A percentile compares a stretch with the other conserved stretches of the same genome.
phyloP scores from a whole-genome alignment of 768 basidiomycete species.

The Tricholoma flavovirens region DNA sequence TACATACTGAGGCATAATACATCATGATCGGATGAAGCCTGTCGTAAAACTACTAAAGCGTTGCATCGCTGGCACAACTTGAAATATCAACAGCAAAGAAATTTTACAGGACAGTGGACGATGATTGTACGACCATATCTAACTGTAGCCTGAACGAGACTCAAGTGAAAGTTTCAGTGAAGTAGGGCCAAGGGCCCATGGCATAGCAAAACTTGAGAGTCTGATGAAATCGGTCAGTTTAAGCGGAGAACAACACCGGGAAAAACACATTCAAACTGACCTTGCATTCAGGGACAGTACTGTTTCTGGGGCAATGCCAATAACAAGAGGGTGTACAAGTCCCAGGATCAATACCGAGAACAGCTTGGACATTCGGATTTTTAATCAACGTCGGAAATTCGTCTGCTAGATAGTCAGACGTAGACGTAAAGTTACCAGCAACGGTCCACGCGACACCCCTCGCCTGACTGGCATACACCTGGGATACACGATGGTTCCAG shows the following conservation, averaged over 20 bases:
- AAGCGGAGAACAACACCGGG: not conserved
- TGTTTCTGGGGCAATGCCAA: not conserved
- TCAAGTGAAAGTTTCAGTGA: not conserved
- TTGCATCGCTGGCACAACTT: not conserved
- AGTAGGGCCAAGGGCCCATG: not conserved
- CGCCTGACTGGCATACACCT: not conserved
- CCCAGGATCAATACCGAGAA: not conserved
- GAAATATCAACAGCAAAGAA: not conserved
- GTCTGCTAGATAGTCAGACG: not conserved
- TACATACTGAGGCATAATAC: too few species aligned
- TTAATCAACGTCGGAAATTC: not conserved
- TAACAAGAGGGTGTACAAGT: not conserved
- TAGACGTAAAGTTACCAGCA: conserved; percentile 1
- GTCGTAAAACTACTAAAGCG: not conserved
- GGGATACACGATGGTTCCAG: not conserved
- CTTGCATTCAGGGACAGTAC: not conserved
- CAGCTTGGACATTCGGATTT: not conserved
- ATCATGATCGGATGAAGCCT: not conserved
- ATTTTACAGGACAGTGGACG: not conserved
- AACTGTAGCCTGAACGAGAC: not conserved
- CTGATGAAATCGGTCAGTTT: not conserved
- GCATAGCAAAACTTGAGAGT: not conserved
- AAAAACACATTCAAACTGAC: not conserved
- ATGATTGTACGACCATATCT: not conserved
- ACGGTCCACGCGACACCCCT: not conserved